Conservation (phyloP, 129 eudicot species). For the Artemisia argyi region DNA sequence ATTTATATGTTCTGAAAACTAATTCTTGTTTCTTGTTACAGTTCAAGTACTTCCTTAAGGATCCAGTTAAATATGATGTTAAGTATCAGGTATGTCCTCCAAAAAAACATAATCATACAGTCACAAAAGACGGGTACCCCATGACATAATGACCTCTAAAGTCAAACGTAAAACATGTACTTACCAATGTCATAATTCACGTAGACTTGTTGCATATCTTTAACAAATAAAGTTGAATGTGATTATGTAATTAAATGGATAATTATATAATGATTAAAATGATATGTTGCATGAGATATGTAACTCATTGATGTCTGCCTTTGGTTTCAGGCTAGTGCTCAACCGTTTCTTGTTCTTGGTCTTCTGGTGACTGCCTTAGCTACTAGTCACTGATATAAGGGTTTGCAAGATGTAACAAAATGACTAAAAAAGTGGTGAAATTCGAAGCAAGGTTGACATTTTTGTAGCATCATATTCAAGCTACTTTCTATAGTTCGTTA, state of each 20-base stretch:
- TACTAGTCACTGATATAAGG: constrained; percentile 55
- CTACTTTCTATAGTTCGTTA: constrained; percentile 10
- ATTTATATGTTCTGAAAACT: neutral
- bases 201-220: neutral
- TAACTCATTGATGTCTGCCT: constrained; percentile 6
- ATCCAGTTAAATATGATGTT: constrained; percentile 93
- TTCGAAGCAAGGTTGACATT: constrained; percentile 8
- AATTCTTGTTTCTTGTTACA: constrained; percentile 32
- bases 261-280: neutral
- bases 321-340: constrained; percentile 89
- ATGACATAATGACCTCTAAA: constrained; percentile 13
- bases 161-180: neutral
- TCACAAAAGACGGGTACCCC: constrained; percentile 1
- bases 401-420: constrained; percentile 16
- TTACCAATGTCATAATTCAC: constrained; percentile 2
- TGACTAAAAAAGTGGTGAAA: constrained; percentile 21
- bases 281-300: constrained; percentile 14
- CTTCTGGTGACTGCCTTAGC: constrained; percentile 82
- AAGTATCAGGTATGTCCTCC: constrained; percentile 79
- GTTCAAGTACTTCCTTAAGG: constrained; percentile 96
- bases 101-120: constrained; percentile 10
- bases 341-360: constrained; percentile 86
- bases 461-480: constrained; percentile 21
- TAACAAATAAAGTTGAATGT: too few species aligned
- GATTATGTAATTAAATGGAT: neutral